phyloP scores from a whole-genome alignment of 305 asterid species.

The Nicotiana rustica region DNA sequence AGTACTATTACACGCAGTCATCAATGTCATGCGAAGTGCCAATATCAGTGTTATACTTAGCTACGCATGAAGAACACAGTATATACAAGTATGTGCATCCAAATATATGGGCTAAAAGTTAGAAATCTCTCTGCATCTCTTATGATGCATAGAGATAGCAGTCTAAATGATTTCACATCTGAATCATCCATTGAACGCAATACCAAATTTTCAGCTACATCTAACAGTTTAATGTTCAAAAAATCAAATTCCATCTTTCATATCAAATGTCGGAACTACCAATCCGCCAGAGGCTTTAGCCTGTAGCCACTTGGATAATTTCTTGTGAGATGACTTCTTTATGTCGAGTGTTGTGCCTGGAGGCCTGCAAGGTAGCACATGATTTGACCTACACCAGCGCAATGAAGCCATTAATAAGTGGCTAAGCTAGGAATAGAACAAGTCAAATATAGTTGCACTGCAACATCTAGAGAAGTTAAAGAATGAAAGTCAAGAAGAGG shows the following conservation, averaged over 20 bases:
- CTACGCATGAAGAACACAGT: constrained; percentile 4
- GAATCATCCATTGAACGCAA: constrained; percentile 23
- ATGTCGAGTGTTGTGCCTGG: constrained; percentile 78
- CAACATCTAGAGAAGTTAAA: neutral
- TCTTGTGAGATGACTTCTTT: constrained; percentile 94
- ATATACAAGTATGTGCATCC: neutral
- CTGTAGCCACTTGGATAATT: constrained; percentile 95
- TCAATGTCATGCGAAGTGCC: constrained; percentile 18
- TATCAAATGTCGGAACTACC: constrained; percentile 48
- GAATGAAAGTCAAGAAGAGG: constrained; percentile 19
- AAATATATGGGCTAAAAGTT: neutral
- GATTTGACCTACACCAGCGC: constrained; percentile 78
- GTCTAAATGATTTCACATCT: neutral
- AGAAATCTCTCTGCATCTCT: neutral
- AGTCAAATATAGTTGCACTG: constrained; percentile 4
- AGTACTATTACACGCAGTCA: constrained; percentile 26
- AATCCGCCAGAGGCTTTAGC: constrained; percentile 73
- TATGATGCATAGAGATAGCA: constrained; percentile 11
- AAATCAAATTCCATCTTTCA: neutral
- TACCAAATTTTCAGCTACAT: constrained; percentile 14
- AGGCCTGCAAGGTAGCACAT: constrained; percentile 93
- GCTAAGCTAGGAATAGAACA: neutral
- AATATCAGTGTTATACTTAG: constrained; percentile 13
- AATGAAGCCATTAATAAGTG: constrained; percentile 34
- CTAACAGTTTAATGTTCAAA: neutral